Conservation (phyloP, 192 early-diverging fungal genomes). For the Endogone sp. region DNA sequence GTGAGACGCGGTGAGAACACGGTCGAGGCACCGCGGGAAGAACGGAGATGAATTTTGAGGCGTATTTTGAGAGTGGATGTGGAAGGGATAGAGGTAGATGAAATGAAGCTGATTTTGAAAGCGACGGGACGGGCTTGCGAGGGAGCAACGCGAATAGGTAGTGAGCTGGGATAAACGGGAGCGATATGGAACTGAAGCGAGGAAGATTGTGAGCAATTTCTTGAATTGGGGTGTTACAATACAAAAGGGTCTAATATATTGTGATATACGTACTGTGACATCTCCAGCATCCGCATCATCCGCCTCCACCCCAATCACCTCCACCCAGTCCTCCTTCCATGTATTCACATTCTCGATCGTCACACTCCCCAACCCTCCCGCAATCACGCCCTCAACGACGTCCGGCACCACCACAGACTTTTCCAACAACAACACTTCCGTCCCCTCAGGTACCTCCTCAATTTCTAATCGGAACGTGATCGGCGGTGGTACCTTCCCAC, state of each 20-base stretch:
- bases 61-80: background rate
- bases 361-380: constrained; percentile 13
- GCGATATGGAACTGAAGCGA: background rate
- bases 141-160: background rate
- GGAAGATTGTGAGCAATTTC: background rate
- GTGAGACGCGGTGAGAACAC: background rate
- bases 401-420: constrained; percentile 10
- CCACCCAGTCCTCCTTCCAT: background rate
- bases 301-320: background rate
- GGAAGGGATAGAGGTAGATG: background rate
- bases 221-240: background rate
- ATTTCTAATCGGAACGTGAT: background rate
- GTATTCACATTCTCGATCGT: constrained; percentile 16
- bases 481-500: constrained; percentile 39
- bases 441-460: background rate
- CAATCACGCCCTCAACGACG: constrained; percentile 10
- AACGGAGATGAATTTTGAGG: background rate
- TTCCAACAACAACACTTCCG: background rate
- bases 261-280: background rate
- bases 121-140: background rate
- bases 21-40: background rate
- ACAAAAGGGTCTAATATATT: background rate
- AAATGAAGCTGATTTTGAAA: background rate
- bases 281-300: background rate
- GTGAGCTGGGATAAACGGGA: background rate